Base-by-base conservation (phyloP, 768 basidiomycete species). In the Cyathus striatus region DNA sequence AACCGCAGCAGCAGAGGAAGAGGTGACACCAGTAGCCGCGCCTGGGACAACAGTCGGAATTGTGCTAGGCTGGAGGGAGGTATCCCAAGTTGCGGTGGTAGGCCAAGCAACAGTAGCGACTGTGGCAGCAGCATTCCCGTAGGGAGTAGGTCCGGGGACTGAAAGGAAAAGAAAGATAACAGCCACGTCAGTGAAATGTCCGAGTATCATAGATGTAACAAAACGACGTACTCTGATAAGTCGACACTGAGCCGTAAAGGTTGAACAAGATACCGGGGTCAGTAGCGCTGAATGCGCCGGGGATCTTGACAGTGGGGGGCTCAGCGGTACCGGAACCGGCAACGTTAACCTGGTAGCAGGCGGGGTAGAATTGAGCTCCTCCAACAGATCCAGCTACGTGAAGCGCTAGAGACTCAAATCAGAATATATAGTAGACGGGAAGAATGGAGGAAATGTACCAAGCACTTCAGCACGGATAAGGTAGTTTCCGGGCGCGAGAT, bases 41-140 rank as follows among this genome's bases (percentile, higher is more conserved):
- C 51, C 35, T n/a, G 35, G 35, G 21, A 37, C 35, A 20, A 37
- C 5, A n/a, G 35, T 37, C 3, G 74, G 72, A 21, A 70, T 66
- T 16, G 72, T 69, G 35, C 62, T 56, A 20, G 75, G 73, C 51
- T 75, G 73, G 7, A 60, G 55, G 3, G 68, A 66, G 6, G 73
- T 75, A 59, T 72, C 70, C 71, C 72, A 75, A 14, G 72, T 75
- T 13, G 73, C 72, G 18, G 72, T 70, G 3, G 68, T 69, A 9
- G 72, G 70, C 47, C 53, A 76, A 3, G 69, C 44, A 16, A 71
- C 72, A 17, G 61, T 60, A 10, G 68, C 75, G 22, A 72, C 61
- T 4, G 70, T 41, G 3, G 70, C 60, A n/a, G 64, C 62, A n/a
- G 69, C 45, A 16, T 59, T 61, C 22, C 60, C 68, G 52, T 70